These are phyloP conservation scores for Stylonectria norvegica DNA, from an alignment of 2,329 filamentous ascomycete species.

Conservation along the genomic window DNA sequence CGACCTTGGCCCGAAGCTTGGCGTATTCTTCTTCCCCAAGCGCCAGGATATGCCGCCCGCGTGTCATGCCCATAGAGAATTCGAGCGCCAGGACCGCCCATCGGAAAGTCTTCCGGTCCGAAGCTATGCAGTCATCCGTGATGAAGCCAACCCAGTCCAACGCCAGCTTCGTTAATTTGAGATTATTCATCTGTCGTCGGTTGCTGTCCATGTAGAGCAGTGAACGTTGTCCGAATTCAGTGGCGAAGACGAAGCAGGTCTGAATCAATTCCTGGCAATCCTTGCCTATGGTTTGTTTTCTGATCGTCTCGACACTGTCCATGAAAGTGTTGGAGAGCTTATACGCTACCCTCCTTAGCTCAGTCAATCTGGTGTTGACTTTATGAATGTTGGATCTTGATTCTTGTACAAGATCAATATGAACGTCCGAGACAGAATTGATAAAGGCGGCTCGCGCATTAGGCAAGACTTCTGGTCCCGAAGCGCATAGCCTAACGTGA, in stretches of 20 bases:
- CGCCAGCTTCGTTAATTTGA: constrained; percentile 88
- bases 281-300: constrained; percentile 76
- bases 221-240: constrained; percentile 94
- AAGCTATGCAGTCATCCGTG: constrained; percentile 91
- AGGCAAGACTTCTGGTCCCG: constrained; percentile 75
- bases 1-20: constrained; percentile 79
- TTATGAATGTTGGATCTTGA: constrained; percentile 90
- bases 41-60: constrained; percentile 87
- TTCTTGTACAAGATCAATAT: constrained; percentile 85
- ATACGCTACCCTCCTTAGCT: constrained; percentile 93
- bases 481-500: constrained; percentile 81
- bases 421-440: constrained; percentile 74
- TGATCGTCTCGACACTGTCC: constrained; percentile 94
- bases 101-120: constrained; percentile 91
- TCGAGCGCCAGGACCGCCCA: constrained; percentile 96
- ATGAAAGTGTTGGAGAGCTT: constrained; percentile 97
- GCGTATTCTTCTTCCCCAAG: constrained; percentile 86
- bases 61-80: constrained; percentile 96
- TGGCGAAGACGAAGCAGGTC: constrained; percentile 97
- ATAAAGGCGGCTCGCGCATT: constrained; percentile 77
- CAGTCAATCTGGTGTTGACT: constrained; percentile 85
- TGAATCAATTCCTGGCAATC: constrained; percentile 95
- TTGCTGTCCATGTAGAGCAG: constrained; percentile 95
- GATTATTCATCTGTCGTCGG: constrained; percentile 91
- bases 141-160: constrained; percentile 98